Evolutionary conservation across 805 yeast genomes (phyloP).

Genomic region (Starmerella sirachaensis): DNA sequence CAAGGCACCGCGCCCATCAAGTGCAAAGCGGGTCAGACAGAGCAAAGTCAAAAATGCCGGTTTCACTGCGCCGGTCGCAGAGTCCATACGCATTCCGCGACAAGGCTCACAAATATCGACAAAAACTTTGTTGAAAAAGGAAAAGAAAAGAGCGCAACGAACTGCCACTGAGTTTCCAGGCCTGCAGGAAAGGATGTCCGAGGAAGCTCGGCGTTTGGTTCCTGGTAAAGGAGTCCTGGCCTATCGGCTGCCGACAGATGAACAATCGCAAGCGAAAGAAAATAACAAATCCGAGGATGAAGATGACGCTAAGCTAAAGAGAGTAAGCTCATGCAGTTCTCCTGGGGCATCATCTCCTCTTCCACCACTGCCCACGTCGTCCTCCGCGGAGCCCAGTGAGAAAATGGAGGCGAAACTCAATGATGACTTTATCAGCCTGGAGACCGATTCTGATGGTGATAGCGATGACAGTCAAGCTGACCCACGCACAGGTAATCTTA

Average conservation of each 20-base stretch:
- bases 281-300: background rate
- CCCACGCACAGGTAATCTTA: constrained; percentile 5
- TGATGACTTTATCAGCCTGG: constrained; percentile 4
- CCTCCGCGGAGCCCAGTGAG: background rate
- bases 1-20: too few species aligned
- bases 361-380: background rate
- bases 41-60: too few species aligned
- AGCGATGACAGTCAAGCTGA: too few species aligned
- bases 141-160: background rate
- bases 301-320: background rate
- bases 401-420: background rate
- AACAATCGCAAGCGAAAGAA: background rate
- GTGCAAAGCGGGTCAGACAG: too few species aligned
- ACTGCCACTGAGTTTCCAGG: constrained; percentile 10
- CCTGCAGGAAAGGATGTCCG: background rate
- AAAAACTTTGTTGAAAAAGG: constrained; percentile 1
- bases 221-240: constrained; percentile 8
- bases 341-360: too few species aligned
- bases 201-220: background rate
- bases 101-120: background rate
- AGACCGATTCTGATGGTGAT: background rate
- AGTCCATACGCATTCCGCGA: too few species aligned
- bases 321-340: background rate
- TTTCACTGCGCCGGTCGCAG: too few species aligned
- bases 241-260: background rate